Conservation (phyloP, 2,329 filamentous ascomycete species). For the Exophiala lecanii-corni region DNA sequence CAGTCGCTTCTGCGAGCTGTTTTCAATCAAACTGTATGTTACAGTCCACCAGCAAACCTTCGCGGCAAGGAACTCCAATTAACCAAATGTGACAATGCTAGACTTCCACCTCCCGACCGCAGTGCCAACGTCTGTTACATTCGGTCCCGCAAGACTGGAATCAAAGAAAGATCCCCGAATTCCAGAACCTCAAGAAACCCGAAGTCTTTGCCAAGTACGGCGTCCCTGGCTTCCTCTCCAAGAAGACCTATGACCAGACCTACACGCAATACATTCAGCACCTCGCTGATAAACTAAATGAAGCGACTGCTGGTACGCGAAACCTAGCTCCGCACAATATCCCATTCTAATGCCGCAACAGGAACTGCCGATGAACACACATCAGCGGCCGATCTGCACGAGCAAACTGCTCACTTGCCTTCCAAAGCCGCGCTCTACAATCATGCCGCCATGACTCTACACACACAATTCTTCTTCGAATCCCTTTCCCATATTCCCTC, state of each 20-base stretch:
- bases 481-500: slow-evolving; percentile 30
- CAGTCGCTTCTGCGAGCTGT: slow-evolving; percentile 23
- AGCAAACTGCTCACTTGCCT: slow-evolving; percentile 74
- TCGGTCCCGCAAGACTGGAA: slow-evolving; percentile 7
- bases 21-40: slow-evolving; percentile 16
- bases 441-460: slow-evolving; percentile 92
- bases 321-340: too few species aligned
- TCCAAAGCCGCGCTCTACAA: slow-evolving; percentile 80
- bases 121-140: slow-evolving; percentile 24
- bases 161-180: slow-evolving; percentile 3
- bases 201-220: slow-evolving; percentile 40
- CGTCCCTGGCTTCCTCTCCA: slow-evolving; percentile 67
- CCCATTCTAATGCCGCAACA: too few species aligned
- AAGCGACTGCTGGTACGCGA: slow-evolving; percentile 61
- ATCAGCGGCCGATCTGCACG: slow-evolving; percentile 61
- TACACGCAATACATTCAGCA: slow-evolving; percentile 79
- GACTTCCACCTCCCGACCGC: slow-evolving; percentile 12
- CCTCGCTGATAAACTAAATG: slow-evolving; percentile 72
- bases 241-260: slow-evolving; percentile 65
- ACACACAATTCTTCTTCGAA: slow-evolving; percentile 63
- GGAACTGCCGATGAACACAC: slow-evolving; percentile 18
- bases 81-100: neutral
- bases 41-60: neutral
- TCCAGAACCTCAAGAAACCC: slow-evolving; percentile 16
- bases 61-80: neutral